Evolutionary conservation across 192 early-diverging fungal species (phyloP), one percentile per base, ranked within the genome.

Genomic region (Umbelopsis isabellina): DNA sequence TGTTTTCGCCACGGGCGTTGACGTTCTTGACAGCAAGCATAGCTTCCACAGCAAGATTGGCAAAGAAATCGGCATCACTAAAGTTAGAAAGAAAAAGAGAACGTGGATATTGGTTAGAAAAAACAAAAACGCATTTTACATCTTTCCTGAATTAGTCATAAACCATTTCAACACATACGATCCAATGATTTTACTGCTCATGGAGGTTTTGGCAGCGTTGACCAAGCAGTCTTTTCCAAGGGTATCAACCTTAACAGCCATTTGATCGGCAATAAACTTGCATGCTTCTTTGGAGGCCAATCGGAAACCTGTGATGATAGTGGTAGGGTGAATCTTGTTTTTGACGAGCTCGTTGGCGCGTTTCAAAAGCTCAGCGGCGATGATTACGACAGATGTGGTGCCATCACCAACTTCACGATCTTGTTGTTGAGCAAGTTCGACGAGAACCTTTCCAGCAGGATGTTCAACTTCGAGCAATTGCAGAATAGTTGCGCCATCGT

Each of bases 341-440:
- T 98, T 98, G 50, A 98, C 91, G 52, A 99, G 86, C 67, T 99
- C 98, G 78, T 98, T 98, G 35, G 95, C 98, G 65, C 97, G 89
- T 51, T 91, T 87, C 77, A 99, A 86, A 35, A 99, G 86, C 81
- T 99, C 98, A 7, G 98, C 95, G 4, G 98, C 98, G 75, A 99
- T 96, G 68, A 99, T 97, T 11, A 99, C 98, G 16, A 99, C 98
- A 2, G 97, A 98, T 2, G 98, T 99, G 6, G 98, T 99, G 15
- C 98, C 98, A 80, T 99, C 98, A 49, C 98, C 98, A 1, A 99
- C 98, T 81, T 99, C 98, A 70, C 95, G 95, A 84, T 99, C 98
- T 83, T 99, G 98, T 81, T 98, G 98, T 79, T 99, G 95, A 45
- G 98, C 96, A 33, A 99, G 90, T 82, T 99, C 97, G 15, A 99